phyloP scores from a whole-genome alignment of 2,329 filamentous ascomycete species.

The Alternaria burnsii region DNA sequence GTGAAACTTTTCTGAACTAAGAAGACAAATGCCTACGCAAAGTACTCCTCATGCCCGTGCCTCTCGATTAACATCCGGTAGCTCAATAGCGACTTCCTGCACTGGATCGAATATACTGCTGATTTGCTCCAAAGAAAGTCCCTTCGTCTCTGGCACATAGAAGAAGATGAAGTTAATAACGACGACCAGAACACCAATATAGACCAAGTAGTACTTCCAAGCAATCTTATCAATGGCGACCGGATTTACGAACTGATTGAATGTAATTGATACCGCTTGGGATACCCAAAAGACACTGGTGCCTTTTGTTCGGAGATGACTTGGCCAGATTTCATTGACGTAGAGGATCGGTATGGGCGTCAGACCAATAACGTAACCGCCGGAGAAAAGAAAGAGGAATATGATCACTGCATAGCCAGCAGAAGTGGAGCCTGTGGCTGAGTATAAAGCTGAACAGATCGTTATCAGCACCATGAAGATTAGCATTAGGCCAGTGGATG shows the following conservation, averaged over 20 bases:
- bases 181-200: conserved; percentile 26
- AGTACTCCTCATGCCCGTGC: neutral
- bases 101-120: conserved; percentile 21
- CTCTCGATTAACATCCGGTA: neutral
- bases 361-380: conserved; percentile 45
- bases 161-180: conserved; percentile 22
- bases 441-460: conserved; percentile 46
- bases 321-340: conserved; percentile 48
- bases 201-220: conserved; percentile 38
- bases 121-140: conserved; percentile 26
- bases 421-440: conserved; percentile 2
- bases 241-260: conserved; percentile 32
- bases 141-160: conserved; percentile 29
- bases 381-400: conserved; percentile 30
- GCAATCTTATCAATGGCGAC: conserved; percentile 31
- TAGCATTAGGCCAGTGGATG: conserved; percentile 56
- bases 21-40: too few species aligned
- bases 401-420: conserved; percentile 28
- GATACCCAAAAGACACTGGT: conserved; percentile 29
- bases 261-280: conserved; percentile 23
- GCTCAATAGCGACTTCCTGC: neutral
- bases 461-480: conserved; percentile 55
- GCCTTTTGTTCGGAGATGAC: conserved; percentile 32
- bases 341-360: conserved; percentile 46
- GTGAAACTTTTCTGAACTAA: too few species aligned